These are phyloP conservation scores for Calamus simplicifolius DNA, from an alignment of 176 grass and related monocot species.

Conservation along the genomic window DNA sequence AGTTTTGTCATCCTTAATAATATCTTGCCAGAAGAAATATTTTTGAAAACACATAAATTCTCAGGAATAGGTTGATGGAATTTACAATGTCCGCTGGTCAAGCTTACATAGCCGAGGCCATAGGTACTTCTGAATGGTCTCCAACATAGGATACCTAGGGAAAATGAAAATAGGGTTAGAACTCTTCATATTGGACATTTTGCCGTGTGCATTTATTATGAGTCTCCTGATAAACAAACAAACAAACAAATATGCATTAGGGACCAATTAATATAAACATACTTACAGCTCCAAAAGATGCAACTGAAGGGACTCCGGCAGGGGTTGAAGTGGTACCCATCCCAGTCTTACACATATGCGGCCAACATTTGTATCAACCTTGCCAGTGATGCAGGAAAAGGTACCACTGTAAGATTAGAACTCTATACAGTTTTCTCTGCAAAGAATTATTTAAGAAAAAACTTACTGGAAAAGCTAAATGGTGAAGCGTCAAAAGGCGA, in stretches of 20 bases:
- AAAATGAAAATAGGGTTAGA: constrained; percentile 14
- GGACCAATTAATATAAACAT: constrained; percentile 3
- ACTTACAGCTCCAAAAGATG: constrained; percentile 95
- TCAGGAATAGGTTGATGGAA: constrained; percentile 10
- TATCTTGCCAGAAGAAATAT: too few species aligned
- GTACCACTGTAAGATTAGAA: too few species aligned
- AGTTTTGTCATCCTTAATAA: too few species aligned
- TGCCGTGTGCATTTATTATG: too few species aligned
- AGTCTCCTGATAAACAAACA: too few species aligned
- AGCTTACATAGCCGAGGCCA: constrained; percentile 98
- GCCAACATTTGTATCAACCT: constrained; percentile 99
- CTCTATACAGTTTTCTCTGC: too few species aligned
- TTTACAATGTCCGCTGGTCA: constrained; percentile 93
- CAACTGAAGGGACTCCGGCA: constrained; percentile 85
- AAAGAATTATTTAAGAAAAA: constrained; percentile 9
- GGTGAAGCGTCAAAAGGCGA: constrained; percentile 83
- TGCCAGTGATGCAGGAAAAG: too few species aligned
- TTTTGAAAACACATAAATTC: neutral
- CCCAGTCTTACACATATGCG: constrained; percentile 92
- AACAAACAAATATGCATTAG: too few species aligned
- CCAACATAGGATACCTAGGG: constrained; percentile 80
- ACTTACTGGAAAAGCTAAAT: constrained; percentile 94
- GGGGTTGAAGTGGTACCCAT: constrained; percentile 93
- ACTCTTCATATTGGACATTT: too few species aligned
- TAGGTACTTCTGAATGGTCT: constrained; percentile 85